Conservation (phyloP, 192 early-diverging fungal genomes). For the Coemansia asiatica region DNA sequence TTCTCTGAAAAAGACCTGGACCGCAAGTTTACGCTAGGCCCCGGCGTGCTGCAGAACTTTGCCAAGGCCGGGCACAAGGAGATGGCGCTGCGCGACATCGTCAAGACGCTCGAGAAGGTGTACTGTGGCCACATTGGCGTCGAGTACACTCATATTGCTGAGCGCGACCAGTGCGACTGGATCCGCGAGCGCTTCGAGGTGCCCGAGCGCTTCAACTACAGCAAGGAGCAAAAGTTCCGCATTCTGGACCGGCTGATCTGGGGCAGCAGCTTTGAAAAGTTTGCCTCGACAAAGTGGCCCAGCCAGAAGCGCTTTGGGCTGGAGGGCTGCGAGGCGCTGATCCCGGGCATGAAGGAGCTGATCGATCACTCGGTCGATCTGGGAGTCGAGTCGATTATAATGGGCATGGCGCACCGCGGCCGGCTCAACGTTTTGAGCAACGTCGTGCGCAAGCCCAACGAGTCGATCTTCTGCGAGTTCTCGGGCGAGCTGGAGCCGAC, state of each 20-base stretch:
- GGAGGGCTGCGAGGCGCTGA: constrained; percentile 95
- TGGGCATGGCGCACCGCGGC: constrained; percentile 99
- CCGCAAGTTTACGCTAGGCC: constrained; percentile 87
- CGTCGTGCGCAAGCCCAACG: constrained; percentile 98
- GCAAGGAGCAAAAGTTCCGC: constrained; percentile 83
- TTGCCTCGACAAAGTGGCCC: constrained; percentile 94
- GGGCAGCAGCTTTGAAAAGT: constrained; percentile 96
- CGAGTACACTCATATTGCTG: constrained; percentile 98
- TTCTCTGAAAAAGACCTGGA: constrained; percentile 93
- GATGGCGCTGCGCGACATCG: constrained; percentile 89
- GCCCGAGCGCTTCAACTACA: constrained; percentile 84
- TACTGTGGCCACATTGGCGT: constrained; percentile 95
- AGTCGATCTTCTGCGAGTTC: constrained; percentile 99
- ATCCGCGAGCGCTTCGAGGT: constrained; percentile 89
- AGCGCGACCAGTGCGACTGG: constrained; percentile 96
- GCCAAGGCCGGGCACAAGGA: constrained; percentile 63
- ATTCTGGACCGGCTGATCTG: constrained; percentile 97
- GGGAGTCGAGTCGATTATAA: constrained; percentile 91
- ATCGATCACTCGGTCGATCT: constrained; percentile 95
- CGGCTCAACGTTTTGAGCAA: constrained; percentile 97
- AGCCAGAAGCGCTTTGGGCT: constrained; percentile 97
- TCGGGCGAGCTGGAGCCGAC: constrained; percentile 80
- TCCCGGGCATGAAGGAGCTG: constrained; percentile 97
- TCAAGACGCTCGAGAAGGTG: constrained; percentile 74
- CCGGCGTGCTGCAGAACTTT: constrained; percentile 93